Conservation (phyloP, 139 green algal species). For the Choricystis sp. region DNA sequence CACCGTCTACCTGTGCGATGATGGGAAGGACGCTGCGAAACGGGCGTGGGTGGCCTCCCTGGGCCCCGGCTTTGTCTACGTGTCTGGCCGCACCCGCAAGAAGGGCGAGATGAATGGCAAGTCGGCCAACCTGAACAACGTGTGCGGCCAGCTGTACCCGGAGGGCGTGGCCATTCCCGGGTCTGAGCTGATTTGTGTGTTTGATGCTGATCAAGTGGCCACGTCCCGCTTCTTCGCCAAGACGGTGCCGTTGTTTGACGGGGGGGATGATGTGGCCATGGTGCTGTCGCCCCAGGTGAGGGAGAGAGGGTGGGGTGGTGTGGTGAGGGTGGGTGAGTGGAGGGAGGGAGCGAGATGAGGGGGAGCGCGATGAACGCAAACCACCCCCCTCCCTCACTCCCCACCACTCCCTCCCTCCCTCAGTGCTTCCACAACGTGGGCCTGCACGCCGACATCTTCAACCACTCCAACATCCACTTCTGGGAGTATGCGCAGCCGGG, state of each 20-base stretch:
- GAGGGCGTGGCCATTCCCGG: conserved; percentile 23
- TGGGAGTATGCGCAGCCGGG: conserved; percentile 47
- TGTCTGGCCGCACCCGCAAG: conserved; percentile 40
- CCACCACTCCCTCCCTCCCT: conserved; percentile 2
- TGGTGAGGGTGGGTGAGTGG: conserved; percentile 11
- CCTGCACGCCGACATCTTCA: conserved; percentile 60
- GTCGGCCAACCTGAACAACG: conserved; percentile 62
- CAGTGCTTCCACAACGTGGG: conserved; percentile 69
- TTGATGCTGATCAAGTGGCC: conserved; percentile 56
- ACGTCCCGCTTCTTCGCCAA: conserved; percentile 62
- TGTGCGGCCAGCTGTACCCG: conserved; percentile 37
- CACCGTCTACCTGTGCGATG: conserved; percentile 41
- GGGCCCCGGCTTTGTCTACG: conserved; percentile 31
- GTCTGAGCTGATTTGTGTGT: conserved; percentile 52
- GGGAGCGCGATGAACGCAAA: too few relatives aligned
- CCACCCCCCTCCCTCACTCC: neutral
- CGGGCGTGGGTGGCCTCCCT: conserved; percentile 20
- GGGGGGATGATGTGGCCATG: conserved; percentile 38
- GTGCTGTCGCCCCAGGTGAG: conserved; percentile 27
- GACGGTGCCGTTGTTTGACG: conserved; percentile 38
- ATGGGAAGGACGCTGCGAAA: conserved; percentile 32
- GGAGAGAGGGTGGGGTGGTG: too few relatives aligned
- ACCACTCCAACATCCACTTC: conserved; percentile 71
- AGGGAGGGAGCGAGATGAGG: neutral
- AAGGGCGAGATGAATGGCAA: conserved; percentile 65